phyloP scores from a whole-genome alignment of 2,329 filamentous ascomycete genomes.

The Mycosphaerelloides madeirae region DNA sequence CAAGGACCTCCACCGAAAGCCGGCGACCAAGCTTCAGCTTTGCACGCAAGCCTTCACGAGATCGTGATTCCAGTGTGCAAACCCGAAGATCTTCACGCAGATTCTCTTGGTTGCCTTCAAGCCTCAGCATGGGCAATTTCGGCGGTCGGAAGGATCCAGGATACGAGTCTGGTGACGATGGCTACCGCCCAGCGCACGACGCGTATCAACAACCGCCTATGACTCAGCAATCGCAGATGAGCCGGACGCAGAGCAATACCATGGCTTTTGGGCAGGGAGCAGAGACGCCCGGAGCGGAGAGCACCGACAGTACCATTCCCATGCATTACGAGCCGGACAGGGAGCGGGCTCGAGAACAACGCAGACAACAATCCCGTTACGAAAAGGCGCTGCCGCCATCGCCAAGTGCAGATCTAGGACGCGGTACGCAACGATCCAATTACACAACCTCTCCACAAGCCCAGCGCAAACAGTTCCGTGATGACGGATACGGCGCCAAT shows the following conservation, averaged over 20 bases:
- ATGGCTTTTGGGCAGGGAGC: constrained; percentile 44
- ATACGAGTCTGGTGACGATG: constrained; percentile 32
- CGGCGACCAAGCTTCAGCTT: constrained; percentile 49
- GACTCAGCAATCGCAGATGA: constrained; percentile 26
- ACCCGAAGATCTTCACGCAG: constrained; percentile 40
- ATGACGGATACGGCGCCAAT: constrained; percentile 29
- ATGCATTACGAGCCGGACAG: constrained; percentile 39
- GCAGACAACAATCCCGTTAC: constrained; percentile 18
- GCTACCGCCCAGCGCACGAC: constrained; percentile 16
- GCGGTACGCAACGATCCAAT: neutral
- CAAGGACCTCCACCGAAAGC: constrained; percentile 45
- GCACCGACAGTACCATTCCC: constrained; percentile 40
- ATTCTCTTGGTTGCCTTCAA: constrained; percentile 49
- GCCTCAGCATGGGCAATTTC: constrained; percentile 44
- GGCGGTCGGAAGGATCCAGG: constrained; percentile 30
- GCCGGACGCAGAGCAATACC: constrained; percentile 32
- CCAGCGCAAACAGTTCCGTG: constrained; percentile 29
- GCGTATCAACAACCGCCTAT: constrained; percentile 22
- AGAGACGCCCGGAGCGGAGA: constrained; percentile 43
- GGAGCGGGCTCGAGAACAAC: constrained; percentile 18
- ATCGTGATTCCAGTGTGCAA: constrained; percentile 26
- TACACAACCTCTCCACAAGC: constrained; percentile 16
- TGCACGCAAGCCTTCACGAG: constrained; percentile 42
- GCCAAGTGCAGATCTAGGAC: constrained; percentile 11
- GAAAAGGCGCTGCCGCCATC: constrained; percentile 29